These are phyloP conservation scores for Colletotrichum caudatum DNA, from an alignment of 2,329 filamentous ascomycete genomes.

Conservation along the genomic window DNA sequence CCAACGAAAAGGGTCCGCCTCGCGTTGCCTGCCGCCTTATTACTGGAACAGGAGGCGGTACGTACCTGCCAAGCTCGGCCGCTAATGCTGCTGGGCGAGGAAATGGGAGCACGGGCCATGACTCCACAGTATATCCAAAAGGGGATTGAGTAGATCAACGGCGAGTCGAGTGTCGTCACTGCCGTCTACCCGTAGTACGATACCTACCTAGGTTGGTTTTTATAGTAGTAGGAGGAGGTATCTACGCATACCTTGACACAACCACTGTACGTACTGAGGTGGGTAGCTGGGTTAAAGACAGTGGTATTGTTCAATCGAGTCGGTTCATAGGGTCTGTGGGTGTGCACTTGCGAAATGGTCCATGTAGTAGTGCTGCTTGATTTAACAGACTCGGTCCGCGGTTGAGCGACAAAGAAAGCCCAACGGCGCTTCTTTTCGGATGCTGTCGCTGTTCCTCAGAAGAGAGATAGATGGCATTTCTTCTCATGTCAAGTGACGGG, in stretches of 20 bases:
- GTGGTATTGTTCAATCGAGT: neutral
- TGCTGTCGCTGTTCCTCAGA: neutral
- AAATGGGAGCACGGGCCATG: conserved; percentile 31
- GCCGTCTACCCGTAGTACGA: too few species aligned
- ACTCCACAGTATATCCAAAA: conserved; percentile 17
- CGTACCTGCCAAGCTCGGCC: conserved; percentile 2
- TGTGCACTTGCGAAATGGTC: neutral
- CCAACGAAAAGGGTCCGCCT: conserved; percentile 2
- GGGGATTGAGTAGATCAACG: neutral
- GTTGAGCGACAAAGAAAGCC: neutral
- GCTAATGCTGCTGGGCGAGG: conserved; percentile 25
- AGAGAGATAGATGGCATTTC: neutral
- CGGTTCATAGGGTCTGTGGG: neutral
- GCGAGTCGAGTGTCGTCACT: too few species aligned
- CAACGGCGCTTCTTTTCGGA: conserved; percentile 10
- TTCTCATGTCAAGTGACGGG: neutral
- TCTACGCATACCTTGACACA: too few species aligned
- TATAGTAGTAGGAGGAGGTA: too few species aligned
- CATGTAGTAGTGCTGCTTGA: neutral
- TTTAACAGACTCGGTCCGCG: neutral
- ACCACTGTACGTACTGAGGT: too few species aligned
- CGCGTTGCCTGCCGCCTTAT: neutral
- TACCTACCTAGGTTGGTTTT: too few species aligned
- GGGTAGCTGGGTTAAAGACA: too few species aligned
- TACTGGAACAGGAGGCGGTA: conserved; percentile 3